Conservation (phyloP, 805 yeast genomes). For the Clavispora santaluciae region DNA sequence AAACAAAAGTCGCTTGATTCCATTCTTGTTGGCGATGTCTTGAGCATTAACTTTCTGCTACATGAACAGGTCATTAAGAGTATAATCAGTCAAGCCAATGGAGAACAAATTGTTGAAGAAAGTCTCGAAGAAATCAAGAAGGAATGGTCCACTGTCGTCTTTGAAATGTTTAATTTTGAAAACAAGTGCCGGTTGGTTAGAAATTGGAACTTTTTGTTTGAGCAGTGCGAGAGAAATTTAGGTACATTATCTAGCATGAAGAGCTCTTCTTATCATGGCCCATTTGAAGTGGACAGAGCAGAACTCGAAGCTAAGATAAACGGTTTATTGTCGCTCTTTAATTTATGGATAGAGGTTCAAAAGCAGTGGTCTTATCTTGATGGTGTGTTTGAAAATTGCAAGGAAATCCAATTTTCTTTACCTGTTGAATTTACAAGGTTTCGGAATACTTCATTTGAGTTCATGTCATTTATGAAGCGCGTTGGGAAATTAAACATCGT, state of each 20-base stretch:
- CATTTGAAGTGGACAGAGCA: conserved; percentile 54
- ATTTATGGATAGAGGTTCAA: conserved; percentile 79
- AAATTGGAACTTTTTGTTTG: conserved; percentile 64
- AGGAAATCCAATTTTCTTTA: conserved; percentile 56
- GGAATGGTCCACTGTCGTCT: conserved; percentile 51
- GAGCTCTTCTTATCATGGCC: conserved; percentile 54
- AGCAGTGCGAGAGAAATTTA: conserved; percentile 55
- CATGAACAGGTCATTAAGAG: conserved; percentile 45
- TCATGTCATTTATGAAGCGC: conserved; percentile 46
- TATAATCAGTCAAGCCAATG: conserved; percentile 59
- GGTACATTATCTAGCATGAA: conserved; percentile 65
- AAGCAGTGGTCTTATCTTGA: conserved; percentile 83
- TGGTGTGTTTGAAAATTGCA: conserved; percentile 61
- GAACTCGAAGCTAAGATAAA: conserved; percentile 56
- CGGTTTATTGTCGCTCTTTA: conserved; percentile 47
- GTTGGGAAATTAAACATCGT: conserved; percentile 46
- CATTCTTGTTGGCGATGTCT: conserved; percentile 53
- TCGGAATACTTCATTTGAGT: conserved; percentile 56
- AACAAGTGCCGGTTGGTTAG: conserved; percentile 52
- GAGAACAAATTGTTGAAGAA: conserved; percentile 63
- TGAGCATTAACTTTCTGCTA: conserved; percentile 47
- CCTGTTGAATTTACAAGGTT: conserved; percentile 71
- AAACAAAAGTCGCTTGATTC: conserved; percentile 12
- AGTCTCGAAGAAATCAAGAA: conserved; percentile 46
- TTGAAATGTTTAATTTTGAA: conserved; percentile 52